Base-by-base conservation (phyloP, 2,329 filamentous ascomycete genomes). In the Calonectria pteridis region DNA sequence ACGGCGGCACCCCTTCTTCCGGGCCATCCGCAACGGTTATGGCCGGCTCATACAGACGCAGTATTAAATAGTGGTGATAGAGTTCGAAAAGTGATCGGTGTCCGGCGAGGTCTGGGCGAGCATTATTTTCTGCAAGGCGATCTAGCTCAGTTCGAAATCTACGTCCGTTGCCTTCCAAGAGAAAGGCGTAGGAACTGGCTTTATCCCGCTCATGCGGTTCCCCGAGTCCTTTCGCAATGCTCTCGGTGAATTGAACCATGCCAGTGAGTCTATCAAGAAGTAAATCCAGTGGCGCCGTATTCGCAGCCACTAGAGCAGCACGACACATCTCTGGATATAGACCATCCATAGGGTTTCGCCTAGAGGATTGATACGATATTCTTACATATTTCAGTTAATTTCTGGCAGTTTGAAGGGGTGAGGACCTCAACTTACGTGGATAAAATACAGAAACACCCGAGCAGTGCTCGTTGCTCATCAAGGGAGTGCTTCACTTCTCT, bases 381-480 rank as follows among this genome's bases (percentile, higher is more conserved):
- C 67, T 85, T 83, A 5, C 11, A 43, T 11, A 5, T 11, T 31
- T 77, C 33, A 76, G 68, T 58, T 18, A 11, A 13, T 20, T 6
- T n/a, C 18, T 2, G 11, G 40, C 3, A 7, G 28, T 20, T 23
- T 20, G 5, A 43, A 40, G 1, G 1, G 2, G 7, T 7, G 7
- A 20, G 31, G 20, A 18, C 37, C 14, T 55, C 29, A 31, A 78
- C 84, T 78, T 77, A 86, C 85, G 84, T 75, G 40, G 85, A 85
- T n/a, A 85, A 75, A 6, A 85, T 65, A 53, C 84, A 87, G 62
- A 84, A 86, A 46, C 84, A 84, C 0, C 85, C 86, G 18, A 87
- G 77, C 55, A 85, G 83, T 0, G 83, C 78, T 10, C 85, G 79
- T 69, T 84, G 83, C 72, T 86, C 84, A 37, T 86, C 85, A n/a